A percentile compares a stretch with the other conserved stretches of the same genome.
Conservation (phyloP, 352 stramenopile species). For the Pythium insidiosum region DNA sequence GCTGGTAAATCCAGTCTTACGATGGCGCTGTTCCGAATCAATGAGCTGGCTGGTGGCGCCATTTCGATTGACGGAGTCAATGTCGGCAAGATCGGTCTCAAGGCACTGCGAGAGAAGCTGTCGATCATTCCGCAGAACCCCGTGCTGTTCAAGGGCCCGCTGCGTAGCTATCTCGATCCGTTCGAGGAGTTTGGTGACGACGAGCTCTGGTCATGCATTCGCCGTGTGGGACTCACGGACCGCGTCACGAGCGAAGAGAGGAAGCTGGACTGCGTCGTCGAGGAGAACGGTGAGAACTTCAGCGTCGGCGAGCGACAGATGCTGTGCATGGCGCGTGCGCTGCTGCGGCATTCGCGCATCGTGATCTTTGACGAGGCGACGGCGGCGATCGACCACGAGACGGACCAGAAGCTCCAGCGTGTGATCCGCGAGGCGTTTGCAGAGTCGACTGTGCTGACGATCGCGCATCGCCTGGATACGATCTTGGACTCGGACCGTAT, state of each 20-base stretch:
- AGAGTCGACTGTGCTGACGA: constrained; percentile 90
- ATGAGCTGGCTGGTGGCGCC: constrained; percentile 81
- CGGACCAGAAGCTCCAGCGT: constrained; percentile 35
- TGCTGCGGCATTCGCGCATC: constrained; percentile 62
- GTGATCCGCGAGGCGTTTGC: constrained; percentile 83
- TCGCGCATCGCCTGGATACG: too few species aligned
- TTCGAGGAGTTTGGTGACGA: constrained; percentile 75
- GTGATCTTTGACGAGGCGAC: constrained; percentile 78
- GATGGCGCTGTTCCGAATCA: constrained; percentile 90
- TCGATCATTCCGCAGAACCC: constrained; percentile 93
- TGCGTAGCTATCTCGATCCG: constrained; percentile 89
- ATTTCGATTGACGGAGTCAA: constrained; percentile 88
- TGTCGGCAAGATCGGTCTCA: constrained; percentile 64
- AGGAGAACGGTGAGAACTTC: constrained; percentile 93
- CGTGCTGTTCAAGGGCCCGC: constrained; percentile 87
- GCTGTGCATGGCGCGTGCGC: constrained; percentile 84
- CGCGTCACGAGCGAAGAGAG: constrained; percentile 32
- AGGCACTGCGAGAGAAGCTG: constrained; percentile 68
- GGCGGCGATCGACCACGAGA: constrained; percentile 68
- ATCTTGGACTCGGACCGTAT: too few species aligned
- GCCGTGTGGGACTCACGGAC: constrained; percentile 39
- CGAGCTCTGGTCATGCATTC: constrained; percentile 33
- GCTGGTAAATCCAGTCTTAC: constrained; percentile 82
- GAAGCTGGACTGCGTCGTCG: constrained; percentile 71
- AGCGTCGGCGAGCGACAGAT: too few species aligned